phyloP scores from a whole-genome alignment of 495 filamentous ascomycete genomes.

The Penicillium roqueforti region DNA sequence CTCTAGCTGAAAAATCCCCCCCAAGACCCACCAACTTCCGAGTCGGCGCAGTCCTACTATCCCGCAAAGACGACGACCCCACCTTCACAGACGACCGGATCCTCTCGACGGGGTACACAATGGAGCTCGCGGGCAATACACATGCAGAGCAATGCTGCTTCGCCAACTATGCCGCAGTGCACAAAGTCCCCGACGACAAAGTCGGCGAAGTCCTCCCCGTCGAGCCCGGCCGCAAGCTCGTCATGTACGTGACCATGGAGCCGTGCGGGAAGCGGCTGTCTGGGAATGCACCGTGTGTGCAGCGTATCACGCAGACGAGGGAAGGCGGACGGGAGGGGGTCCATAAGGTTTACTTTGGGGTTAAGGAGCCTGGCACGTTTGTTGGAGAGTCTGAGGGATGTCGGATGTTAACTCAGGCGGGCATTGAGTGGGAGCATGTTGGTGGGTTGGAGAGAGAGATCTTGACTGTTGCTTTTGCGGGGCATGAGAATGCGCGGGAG shows the following conservation, averaged over 20 bases:
- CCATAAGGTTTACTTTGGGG: conserved; percentile 78
- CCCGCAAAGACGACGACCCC: conserved; percentile 37
- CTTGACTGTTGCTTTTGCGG: conserved; percentile 71
- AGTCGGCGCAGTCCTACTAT: conserved; percentile 80
- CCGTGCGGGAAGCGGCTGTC: conserved; percentile 79
- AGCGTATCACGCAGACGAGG: conserved; percentile 65
- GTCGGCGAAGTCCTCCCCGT: conserved; percentile 53
- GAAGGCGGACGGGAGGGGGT: conserved; percentile 49
- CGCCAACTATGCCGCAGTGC: conserved; percentile 59
- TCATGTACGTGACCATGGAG: conserved; percentile 92
- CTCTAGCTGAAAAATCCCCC: conserved; percentile 69
- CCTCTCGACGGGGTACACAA: conserved; percentile 82
- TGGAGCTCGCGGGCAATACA: conserved; percentile 88
- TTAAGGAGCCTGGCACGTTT: conserved; percentile 85
- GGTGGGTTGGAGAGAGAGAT: conserved; percentile 78
- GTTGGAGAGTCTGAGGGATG: conserved; percentile 75
- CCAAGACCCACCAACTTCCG: conserved; percentile 88
- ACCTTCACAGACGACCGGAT: conserved; percentile 49
- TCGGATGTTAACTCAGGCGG: conserved; percentile 62
- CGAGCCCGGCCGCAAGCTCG: conserved; percentile 39
- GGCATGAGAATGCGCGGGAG: conserved; percentile 54
- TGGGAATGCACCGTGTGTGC: conserved; percentile 77
- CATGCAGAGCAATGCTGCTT: conserved; percentile 94
- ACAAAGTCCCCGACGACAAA: conserved; percentile 50
- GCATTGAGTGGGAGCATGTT: conserved; percentile 69